Evolutionary conservation across 257 asterid species (phyloP).

Genomic region (Przewalskia tangutica): DNA sequence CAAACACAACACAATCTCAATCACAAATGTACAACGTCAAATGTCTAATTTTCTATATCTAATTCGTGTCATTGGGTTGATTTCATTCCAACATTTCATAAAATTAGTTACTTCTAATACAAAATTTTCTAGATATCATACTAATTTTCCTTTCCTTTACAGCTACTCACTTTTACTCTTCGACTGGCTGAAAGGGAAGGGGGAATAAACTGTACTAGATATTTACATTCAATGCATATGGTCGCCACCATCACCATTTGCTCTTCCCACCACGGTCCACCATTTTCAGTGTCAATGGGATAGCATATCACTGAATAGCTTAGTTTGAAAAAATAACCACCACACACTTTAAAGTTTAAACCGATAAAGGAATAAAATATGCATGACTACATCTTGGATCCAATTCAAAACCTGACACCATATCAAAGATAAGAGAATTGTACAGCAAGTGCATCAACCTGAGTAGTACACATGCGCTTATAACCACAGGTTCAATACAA

Average conservation of each 20-base stretch:
- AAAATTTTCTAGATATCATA: no score
- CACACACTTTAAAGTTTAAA: neutral
- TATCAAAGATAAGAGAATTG: neutral
- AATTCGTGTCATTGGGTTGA: no score
- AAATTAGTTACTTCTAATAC: no score
- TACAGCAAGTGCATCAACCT: neutral
- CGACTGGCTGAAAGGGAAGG: no score
- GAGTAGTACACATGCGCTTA: neutral
- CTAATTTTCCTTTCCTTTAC: no score
- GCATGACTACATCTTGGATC: neutral
- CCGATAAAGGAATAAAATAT: neutral
- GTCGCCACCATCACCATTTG: neutral
- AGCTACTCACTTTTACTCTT: no score
- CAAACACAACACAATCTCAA: no score
- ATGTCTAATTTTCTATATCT: no score
- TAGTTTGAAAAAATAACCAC: neutral
- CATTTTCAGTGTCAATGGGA: neutral
- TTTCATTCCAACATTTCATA: no score
- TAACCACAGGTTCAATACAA: constrained; percentile 6
- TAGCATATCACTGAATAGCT: neutral
- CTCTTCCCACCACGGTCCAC: neutral
- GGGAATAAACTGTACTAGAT: no score
- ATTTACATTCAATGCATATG: neutral
- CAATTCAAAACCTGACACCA: neutral
- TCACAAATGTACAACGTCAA: no score